These are phyloP conservation scores for Reticulascus tulasneorum DNA, from an alignment of 2,329 filamentous ascomycete species.

Conservation along the genomic window DNA sequence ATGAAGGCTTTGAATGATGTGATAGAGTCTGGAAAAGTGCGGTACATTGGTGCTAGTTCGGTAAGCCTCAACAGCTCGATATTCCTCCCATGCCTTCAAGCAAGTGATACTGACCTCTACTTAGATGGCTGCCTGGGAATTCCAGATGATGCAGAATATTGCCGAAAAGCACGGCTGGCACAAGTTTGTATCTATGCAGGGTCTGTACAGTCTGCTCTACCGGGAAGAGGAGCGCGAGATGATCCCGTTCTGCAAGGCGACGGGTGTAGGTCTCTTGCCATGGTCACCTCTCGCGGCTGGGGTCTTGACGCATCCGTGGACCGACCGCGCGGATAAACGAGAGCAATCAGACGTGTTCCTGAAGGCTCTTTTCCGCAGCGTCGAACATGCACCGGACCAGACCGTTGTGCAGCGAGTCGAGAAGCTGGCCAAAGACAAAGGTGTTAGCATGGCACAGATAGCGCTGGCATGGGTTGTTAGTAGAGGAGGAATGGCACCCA, in stretches of 20 bases:
- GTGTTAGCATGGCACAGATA: conserved; percentile 11
- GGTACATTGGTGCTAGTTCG: conserved; percentile 16
- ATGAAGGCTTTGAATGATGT: conserved; percentile 61
- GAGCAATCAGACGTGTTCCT: conserved; percentile 8
- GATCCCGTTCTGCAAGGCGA: conserved; percentile 36
- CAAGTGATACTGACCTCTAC: fast-evolving
- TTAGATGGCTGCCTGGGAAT: conserved; percentile 12
- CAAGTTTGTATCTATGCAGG: conserved; percentile 57
- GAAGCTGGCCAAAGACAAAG: conserved; percentile 11
- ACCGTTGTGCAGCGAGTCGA: conserved; percentile 9
- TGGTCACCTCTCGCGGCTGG: conserved; percentile 11
- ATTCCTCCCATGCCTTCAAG: no score
- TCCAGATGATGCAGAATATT: conserved; percentile 39
- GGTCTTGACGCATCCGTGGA: conserved; percentile 3
- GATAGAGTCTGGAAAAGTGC: conserved; percentile 51
- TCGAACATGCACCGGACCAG: conserved; percentile 2
- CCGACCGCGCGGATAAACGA: not conserved
- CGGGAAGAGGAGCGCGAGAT: conserved; percentile 54
- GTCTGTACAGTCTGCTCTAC: conserved; percentile 50
- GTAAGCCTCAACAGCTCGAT: not conserved
- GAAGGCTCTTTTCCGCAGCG: conserved; percentile 4
- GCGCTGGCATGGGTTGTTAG: conserved; percentile 8
- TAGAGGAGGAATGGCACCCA: conserved; percentile 6
- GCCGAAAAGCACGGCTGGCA: conserved; percentile 52
- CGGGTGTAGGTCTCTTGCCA: conserved; percentile 30